Conservation (phyloP, 805 yeast genomes). For the Candida silvatica region DNA sequence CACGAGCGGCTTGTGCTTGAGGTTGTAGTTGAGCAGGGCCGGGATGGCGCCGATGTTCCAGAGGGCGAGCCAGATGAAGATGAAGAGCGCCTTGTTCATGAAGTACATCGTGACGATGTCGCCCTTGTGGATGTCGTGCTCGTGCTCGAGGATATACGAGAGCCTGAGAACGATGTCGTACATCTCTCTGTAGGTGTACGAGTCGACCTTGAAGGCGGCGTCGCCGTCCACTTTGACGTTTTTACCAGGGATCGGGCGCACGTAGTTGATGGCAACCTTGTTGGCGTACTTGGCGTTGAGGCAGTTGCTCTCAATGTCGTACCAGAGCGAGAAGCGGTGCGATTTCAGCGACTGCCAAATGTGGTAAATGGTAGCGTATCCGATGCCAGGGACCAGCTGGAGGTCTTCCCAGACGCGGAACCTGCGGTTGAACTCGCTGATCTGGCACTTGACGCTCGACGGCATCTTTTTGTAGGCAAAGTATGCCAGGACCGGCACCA, state of each 20-base stretch:
- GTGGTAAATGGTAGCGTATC: constrained; percentile 33
- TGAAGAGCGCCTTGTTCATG: constrained; percentile 76
- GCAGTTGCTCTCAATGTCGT: constrained; percentile 53
- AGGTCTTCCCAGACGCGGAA: constrained; percentile 43
- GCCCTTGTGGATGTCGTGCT: constrained; percentile 55
- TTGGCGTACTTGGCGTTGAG: constrained; percentile 30
- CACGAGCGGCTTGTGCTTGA: constrained; percentile 60
- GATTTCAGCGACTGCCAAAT: constrained; percentile 24
- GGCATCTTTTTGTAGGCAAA: too few species aligned
- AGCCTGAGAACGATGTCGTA: constrained; percentile 58
- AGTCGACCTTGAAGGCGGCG: constrained; percentile 51
- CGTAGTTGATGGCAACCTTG: constrained; percentile 54
- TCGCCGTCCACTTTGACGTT: constrained; percentile 33
- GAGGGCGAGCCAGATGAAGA: constrained; percentile 73
- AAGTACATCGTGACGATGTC: constrained; percentile 69
- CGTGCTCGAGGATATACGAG: constrained; percentile 53
- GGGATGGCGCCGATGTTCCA: constrained; percentile 93
- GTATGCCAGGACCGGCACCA: too few species aligned
- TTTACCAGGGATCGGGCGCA: constrained; percentile 34
- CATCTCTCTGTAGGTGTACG: constrained; percentile 59
- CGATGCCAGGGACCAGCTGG: constrained; percentile 35
- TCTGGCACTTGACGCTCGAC: too few species aligned
- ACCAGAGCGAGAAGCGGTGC: constrained; percentile 57
- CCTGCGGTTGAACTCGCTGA: too few species aligned
- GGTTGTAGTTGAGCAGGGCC: constrained; percentile 78